A percentile compares a stretch with the other conserved stretches of the same genome.
Conservation (phyloP, 2,329 filamentous ascomycete genomes). For the Aureobasidium subglaciale region DNA sequence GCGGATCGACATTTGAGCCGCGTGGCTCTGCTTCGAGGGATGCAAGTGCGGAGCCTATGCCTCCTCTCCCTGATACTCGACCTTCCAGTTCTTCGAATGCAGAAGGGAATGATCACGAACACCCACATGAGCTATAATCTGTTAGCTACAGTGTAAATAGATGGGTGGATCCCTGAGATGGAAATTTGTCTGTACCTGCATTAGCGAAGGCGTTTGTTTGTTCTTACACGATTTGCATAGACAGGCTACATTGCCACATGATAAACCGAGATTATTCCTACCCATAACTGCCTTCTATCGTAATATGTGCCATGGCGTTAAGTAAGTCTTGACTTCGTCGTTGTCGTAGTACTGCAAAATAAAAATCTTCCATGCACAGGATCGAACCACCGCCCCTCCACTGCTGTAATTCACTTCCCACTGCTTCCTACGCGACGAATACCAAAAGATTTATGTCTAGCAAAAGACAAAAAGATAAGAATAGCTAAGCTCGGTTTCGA, state of each 20-base stretch:
- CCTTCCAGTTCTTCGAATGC: neutral
- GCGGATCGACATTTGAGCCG: neutral
- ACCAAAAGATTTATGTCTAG: too few relatives aligned
- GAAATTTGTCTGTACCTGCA: neutral
- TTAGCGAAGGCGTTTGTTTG: conserved; percentile 3
- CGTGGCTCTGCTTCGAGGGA: neutral
- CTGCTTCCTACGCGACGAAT: too few relatives aligned
- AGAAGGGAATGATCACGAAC: neutral
- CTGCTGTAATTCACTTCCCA: too few relatives aligned
- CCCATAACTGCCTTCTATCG: neutral
- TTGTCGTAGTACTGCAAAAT: too few relatives aligned
- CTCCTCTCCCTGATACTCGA: neutral
- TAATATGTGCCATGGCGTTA: too few relatives aligned
- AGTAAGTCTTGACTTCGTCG: too few relatives aligned
- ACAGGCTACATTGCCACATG: neutral
- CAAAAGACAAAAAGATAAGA: neutral
- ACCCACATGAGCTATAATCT: neutral
- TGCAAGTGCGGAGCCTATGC: conserved; percentile 1
- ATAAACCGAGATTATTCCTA: neutral
- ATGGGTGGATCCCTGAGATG: neutral
- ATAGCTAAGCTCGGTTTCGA: conserved; percentile 12
- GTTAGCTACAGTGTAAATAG: neutral
- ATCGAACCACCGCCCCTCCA: too few relatives aligned
- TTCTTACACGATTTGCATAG: neutral
- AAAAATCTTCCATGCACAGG: too few relatives aligned